Evolutionary conservation across 73 alveolate species (phyloP).

Genomic region (Tetrahymena malaccensis): DNA sequence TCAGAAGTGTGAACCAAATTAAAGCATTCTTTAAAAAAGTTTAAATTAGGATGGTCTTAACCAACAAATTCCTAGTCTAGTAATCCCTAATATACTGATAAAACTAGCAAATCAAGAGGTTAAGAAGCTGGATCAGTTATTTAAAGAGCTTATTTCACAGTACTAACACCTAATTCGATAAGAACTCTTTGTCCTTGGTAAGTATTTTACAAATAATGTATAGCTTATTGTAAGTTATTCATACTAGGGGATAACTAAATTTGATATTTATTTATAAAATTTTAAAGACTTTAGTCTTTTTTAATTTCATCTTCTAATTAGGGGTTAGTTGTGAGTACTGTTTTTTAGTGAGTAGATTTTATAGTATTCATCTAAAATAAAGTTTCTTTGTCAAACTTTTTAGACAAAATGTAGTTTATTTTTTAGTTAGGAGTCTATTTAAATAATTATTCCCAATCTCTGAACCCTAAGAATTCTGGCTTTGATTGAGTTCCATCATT

Average conservation of each 20-base stretch:
- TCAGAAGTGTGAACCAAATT: neutral
- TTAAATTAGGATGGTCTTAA: neutral
- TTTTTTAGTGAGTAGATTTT: neutral
- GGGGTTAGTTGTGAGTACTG: neutral
- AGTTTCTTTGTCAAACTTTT: neutral
- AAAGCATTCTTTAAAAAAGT: neutral
- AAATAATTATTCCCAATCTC: neutral
- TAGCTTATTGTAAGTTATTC: neutral
- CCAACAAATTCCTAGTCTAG: neutral
- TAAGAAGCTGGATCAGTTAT: neutral
- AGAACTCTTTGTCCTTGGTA: neutral
- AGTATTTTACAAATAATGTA: neutral
- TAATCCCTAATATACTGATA: neutral
- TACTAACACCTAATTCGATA: neutral
- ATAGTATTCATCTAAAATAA: neutral
- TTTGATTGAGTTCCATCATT: neutral
- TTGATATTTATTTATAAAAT: neutral
- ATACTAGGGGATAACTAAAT: neutral
- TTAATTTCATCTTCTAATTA: neutral
- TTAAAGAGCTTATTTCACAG: neutral
- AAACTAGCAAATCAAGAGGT: neutral
- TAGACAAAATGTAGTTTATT: neutral
- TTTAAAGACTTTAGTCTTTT: neutral
- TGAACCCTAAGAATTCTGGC: neutral
- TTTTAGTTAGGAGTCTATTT: neutral